phyloP scores from a whole-genome alignment of 192 early-diverging fungal genomes.

The Backusella liffmaniae region DNA sequence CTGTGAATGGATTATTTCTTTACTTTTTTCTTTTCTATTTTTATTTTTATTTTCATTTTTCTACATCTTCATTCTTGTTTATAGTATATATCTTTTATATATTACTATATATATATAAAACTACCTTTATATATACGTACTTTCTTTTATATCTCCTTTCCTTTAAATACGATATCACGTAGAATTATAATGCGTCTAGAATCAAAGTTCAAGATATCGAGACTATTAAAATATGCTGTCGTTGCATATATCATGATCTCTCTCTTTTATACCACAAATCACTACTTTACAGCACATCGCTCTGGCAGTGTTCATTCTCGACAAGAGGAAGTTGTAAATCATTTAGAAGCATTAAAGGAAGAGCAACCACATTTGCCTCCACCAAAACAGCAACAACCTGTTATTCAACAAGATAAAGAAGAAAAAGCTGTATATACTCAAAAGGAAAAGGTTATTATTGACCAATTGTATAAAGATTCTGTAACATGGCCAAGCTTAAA shows the following conservation, averaged over 20 bases:
- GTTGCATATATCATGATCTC: slow-evolving; percentile 17
- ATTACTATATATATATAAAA: not conserved
- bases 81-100: not conserved
- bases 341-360: not conserved
- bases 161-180: not conserved
- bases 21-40: not conserved
- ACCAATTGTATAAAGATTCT: not conserved
- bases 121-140: not conserved
- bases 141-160: not conserved
- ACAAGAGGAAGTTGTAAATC: not conserved
- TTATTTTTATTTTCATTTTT: not conserved
- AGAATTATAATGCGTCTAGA: slow-evolving; percentile 8
- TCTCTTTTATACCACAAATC: slow-evolving; percentile 28
- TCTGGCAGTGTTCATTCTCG: not conserved
- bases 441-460: not conserved
- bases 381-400: not conserved
- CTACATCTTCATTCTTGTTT: not conserved
- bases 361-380: not conserved
- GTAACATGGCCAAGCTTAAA: slow-evolving; percentile 5
- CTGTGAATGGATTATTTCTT: not conserved
- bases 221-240: slow-evolving; percentile 10
- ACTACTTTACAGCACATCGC: slow-evolving; percentile 38
- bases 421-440: not conserved
- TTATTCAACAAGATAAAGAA: not conserved
- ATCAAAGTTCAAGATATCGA: slow-evolving; percentile 15